phyloP scores from a whole-genome alignment of 371 early-diverging fungal species.

The Capniomyces stellatus region DNA sequence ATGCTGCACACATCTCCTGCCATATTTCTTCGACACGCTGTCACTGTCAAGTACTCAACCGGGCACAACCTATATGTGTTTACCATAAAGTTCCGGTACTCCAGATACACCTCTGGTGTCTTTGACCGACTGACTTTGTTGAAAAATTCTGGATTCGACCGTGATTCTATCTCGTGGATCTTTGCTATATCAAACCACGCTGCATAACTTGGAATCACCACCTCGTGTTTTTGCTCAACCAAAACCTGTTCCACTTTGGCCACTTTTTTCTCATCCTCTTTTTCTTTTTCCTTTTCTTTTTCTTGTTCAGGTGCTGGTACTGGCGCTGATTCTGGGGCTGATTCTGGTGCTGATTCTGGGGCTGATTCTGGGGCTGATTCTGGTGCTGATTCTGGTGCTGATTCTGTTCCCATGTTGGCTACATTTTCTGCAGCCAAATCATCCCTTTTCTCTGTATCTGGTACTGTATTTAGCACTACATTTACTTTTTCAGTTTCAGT shows the following conservation, averaged over 20 bases:
- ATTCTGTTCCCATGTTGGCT: no score
- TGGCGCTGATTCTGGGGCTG: no score
- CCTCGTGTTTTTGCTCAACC: slow-evolving; percentile 48
- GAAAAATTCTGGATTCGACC: slow-evolving; percentile 90
- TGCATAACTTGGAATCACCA: slow-evolving; percentile 66
- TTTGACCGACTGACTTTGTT: slow-evolving; percentile 76
- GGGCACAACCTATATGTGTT: slow-evolving; percentile 91
- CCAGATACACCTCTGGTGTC: slow-evolving; percentile 79
- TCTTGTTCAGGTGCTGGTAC: no score
- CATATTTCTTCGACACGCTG: slow-evolving; percentile 84
- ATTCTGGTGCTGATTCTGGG: no score
- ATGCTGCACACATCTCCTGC: slow-evolving; percentile 96
- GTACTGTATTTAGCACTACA: no score
- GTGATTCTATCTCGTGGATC: slow-evolving; percentile 82
- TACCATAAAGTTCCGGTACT: slow-evolving; percentile 96
- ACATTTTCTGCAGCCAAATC: no score
- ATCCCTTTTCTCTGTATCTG: no score
- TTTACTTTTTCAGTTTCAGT: no score
- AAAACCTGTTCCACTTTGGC: slow-evolving; percentile 50
- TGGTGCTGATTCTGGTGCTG: no score
- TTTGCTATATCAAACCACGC: slow-evolving; percentile 81
- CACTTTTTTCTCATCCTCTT: no score
- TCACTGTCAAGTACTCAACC: slow-evolving; percentile 85
- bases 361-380: no score
- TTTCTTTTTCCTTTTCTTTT: slow-evolving; percentile 32